phyloP scores from a whole-genome alignment of 768 basidiomycete species.

The Leucosporidium creatinivorum region DNA sequence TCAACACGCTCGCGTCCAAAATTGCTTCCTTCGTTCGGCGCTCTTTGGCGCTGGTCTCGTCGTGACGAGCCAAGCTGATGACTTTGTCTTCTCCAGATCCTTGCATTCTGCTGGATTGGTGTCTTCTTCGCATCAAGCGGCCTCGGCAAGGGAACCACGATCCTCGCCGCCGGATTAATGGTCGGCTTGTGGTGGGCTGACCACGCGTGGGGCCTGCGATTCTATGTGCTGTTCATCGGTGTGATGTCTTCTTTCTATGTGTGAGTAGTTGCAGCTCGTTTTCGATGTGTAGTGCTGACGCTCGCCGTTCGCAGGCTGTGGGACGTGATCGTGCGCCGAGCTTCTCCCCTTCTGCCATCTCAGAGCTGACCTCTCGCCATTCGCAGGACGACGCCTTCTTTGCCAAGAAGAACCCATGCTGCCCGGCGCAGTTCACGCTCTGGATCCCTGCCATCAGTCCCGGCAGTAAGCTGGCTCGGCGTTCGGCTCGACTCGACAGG shows the following conservation, averaged over 20 bases:
- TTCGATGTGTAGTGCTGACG: background rate
- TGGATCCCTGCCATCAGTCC: slow-evolving; percentile 1
- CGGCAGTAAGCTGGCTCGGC: background rate
- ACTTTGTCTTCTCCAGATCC: background rate
- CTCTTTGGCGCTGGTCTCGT: too few relatives aligned
- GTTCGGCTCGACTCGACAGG: background rate
- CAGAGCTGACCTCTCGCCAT: background rate
- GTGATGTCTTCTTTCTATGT: slow-evolving; percentile 33
- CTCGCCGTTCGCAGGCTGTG: slow-evolving; percentile 1
- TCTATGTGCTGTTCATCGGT: slow-evolving; percentile 32
- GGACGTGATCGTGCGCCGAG: slow-evolving; percentile 18
- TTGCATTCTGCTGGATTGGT: slow-evolving; percentile 14
- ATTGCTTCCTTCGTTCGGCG: slow-evolving; percentile 26
- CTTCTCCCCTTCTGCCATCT: too few relatives aligned
- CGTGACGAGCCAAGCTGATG: background rate
- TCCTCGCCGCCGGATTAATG: slow-evolving; percentile 20
- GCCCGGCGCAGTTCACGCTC: slow-evolving; percentile 9
- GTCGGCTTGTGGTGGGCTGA: slow-evolving; percentile 24
- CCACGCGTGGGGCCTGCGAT: slow-evolving; percentile 24
- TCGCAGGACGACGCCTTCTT: slow-evolving; percentile 30
- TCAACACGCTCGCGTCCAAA: slow-evolving; percentile 34
- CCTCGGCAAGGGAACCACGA: slow-evolving; percentile 2
- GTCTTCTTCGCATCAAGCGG: slow-evolving; percentile 14
- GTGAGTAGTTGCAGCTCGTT: background rate
- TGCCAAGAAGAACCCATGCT: slow-evolving; percentile 19